Evolutionary conservation across 2,329 filamentous ascomycete species (phyloP), one percentile per base, ranked within the genome.

Genomic region (Chaetomiaceae sp.): DNA sequence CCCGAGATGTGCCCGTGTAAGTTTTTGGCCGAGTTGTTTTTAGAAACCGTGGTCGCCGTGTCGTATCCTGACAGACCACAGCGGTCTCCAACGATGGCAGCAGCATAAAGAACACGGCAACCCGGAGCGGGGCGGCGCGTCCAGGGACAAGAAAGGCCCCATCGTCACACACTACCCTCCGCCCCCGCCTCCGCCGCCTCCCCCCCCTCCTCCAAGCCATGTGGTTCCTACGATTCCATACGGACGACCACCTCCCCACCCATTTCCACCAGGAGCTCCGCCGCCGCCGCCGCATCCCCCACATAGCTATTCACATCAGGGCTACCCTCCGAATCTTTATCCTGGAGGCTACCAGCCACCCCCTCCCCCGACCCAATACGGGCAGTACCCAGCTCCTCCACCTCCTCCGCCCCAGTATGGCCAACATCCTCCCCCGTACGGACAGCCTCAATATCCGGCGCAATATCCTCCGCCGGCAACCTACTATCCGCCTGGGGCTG

Each of bases 1-100:
- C 74, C 21, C 68, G 75, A 56, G 65, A 68, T 58, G 71, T 72
- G 41, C 75, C 75, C 58, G 74, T 72, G 78, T 81, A 72, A 75
- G 78, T 74, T 38, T 20, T 36, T n/a, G n/a, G n/a, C n/a, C n/a
- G n/a, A n/a, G n/a, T n/a, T n/a, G n/a, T n/a, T n/a, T n/a, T n/a
- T n/a, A n/a, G n/a, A n/a, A n/a, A n/a, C n/a, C n/a, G n/a, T n/a
- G n/a, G n/a, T n/a, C n/a, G 49, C n/a, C 25, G 34, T 40, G 23
- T 37, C 11, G 14, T 9, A 38, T 42, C 16, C 41, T 58, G 37
- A 59, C 54, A 52, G 9, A 3, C 7, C 13, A 9, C 37, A 63
- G 62, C 16, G 62, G 62, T 33, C 53, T 63, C 21, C 51, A 62
- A 41, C 51, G 55, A 48, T 61, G 55, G 51, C 54, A 62, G 29